A percentile compares a stretch with the other conserved stretches of the same genome.
These are phyloP conservation scores for Heimioporus retisporus DNA, from an alignment of 1,284 basidiomycete genomes.

Conservation along the genomic window DNA sequence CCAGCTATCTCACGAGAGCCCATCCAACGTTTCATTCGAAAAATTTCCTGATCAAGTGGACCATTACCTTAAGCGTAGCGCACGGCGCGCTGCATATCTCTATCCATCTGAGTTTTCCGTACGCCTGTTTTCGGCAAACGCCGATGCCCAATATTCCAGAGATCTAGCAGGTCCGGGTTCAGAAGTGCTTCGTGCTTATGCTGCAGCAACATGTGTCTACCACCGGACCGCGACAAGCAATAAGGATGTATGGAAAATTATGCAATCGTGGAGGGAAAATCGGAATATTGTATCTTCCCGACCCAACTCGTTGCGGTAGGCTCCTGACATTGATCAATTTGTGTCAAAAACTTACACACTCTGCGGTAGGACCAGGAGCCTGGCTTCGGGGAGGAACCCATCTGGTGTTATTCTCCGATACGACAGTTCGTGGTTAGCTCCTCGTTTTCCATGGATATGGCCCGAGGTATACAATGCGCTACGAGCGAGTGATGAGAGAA, in stretches of 20 bases:
- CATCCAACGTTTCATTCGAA: neutral
- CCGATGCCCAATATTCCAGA: neutral
- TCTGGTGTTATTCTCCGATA: constrained; percentile 19
- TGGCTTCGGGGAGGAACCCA: neutral
- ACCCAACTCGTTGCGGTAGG: no score
- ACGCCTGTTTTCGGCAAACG: neutral
- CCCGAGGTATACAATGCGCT: constrained; percentile 43
- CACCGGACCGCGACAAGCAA: neutral
- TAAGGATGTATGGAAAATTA: constrained; percentile 1
- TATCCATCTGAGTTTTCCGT: neutral
- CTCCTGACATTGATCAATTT: no score
- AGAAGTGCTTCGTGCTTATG: constrained; percentile 25
- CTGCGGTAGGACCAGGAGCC: no score
- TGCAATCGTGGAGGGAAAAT: constrained; percentile 10
- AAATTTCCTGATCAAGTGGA: neutral
- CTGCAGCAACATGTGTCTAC: constrained; percentile 18
- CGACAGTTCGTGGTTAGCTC: constrained; percentile 25
- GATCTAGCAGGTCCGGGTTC: neutral
- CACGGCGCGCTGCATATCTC: no score
- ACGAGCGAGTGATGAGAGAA: constrained; percentile 18
- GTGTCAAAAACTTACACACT: no score
- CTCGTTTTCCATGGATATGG: constrained; percentile 31
- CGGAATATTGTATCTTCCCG: no score
- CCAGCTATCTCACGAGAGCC: neutral
- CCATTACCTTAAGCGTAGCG: neutral